These are phyloP conservation scores for Arabidopsis suecica DNA, from an alignment of 345 rosid species.

Conservation along the genomic window DNA sequence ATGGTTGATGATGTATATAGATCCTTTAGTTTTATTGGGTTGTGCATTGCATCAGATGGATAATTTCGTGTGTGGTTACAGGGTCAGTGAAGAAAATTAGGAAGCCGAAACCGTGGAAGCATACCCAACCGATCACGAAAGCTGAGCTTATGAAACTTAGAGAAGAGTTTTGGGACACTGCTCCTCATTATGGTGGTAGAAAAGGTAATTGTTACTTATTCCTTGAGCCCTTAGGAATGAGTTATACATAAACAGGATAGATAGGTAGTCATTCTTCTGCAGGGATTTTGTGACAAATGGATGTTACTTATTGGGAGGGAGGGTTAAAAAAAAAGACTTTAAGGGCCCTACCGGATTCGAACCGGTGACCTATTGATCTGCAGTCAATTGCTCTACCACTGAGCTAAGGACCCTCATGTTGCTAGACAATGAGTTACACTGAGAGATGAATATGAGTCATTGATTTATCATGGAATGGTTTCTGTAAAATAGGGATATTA, in stretches of 20 bases:
- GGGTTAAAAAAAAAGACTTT: not conserved
- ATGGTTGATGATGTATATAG: slow-evolving; percentile 2
- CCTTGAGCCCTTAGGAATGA: not conserved
- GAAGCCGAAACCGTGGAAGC: slow-evolving; percentile 94
- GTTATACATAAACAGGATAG: not conserved
- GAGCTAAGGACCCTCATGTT: slow-evolving; percentile 65
- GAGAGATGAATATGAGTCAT: not conserved
- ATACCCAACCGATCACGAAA: slow-evolving; percentile 76
- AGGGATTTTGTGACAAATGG: not conserved
- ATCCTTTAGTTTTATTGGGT: not conserved
- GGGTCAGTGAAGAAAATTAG: slow-evolving; percentile 70
- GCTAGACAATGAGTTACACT: not conserved
- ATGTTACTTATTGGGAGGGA: not conserved
- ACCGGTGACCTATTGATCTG: slow-evolving; percentile 77
- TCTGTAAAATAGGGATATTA: not conserved
- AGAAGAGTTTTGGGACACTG: slow-evolving; percentile 97
- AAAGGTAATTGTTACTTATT: slow-evolving; percentile 56
- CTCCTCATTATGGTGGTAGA: slow-evolving; percentile 92
- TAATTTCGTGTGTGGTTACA: slow-evolving; percentile 33
- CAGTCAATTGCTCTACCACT: slow-evolving; percentile 86
- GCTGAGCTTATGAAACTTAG: slow-evolving; percentile 73
- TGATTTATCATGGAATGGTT: not conserved
- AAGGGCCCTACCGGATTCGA: slow-evolving; percentile 51
- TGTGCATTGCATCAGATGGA: slow-evolving; percentile 21
- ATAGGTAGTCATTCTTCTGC: not conserved